Evolutionary conservation across 208 protist species (phyloP).

Genomic region (Strigomonas galati): DNA sequence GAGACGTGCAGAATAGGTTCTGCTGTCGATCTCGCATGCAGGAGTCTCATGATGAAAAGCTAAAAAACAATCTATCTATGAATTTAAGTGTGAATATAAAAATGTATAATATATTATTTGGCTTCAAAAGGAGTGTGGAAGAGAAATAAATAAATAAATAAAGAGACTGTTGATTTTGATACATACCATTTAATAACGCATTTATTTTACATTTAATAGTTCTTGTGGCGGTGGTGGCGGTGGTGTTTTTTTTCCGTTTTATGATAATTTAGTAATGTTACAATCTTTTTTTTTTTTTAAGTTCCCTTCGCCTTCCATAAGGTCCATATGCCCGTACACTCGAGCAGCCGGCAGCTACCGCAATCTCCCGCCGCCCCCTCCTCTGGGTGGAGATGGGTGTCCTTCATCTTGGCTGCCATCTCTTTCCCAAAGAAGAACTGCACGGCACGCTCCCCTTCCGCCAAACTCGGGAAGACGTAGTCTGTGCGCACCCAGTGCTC

Average conservation of each 20-base stretch:
- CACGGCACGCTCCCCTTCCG: constrained; percentile 51
- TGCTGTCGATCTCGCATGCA: constrained; percentile 59
- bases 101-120: too few species aligned
- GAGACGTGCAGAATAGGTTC: constrained; percentile 71
- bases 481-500: constrained; percentile 74
- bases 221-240: too few species aligned
- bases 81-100: constrained; percentile 7
- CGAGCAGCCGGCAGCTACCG: constrained; percentile 32
- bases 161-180: too few species aligned
- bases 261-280: too few species aligned
- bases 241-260: not conserved
- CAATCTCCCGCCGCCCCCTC: not conserved
- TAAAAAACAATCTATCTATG: too few species aligned
- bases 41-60: constrained; percentile 78
- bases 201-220: constrained; percentile 1
- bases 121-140: too few species aligned
- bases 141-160: too few species aligned
- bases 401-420: constrained; percentile 20
- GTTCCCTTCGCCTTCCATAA: constrained; percentile 37
- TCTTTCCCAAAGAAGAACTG: constrained; percentile 79
- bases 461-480: constrained; percentile 56
- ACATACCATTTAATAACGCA: not conserved
- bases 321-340: constrained; percentile 85
- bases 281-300: constrained; percentile 5
- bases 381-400: constrained; percentile 5